phyloP scores from a whole-genome alignment of 257 asterid genomes.

The Haberlea rhodopensis region DNA sequence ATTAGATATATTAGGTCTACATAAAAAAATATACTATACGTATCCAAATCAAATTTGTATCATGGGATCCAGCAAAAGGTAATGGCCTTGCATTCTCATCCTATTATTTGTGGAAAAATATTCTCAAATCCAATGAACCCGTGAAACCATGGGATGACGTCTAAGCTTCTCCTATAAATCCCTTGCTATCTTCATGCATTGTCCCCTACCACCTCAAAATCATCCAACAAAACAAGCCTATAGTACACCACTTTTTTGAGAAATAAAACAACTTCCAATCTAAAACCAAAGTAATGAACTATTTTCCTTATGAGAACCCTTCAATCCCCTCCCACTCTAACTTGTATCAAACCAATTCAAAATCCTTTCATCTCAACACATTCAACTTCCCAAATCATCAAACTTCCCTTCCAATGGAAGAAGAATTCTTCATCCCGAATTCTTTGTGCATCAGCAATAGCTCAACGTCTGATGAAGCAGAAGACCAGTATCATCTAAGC shows the following conservation, averaged over 20 bases:
- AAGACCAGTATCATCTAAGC: constrained; percentile 29
- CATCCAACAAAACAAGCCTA: constrained; percentile 8
- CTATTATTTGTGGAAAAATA: neutral
- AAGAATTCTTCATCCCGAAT: constrained; percentile 10
- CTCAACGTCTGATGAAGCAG: constrained; percentile 57
- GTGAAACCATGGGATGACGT: too few relatives aligned
- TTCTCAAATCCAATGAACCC: neutral
- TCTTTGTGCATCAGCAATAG: constrained; percentile 33
- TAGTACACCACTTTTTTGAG: neutral
- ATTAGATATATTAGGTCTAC: too few relatives aligned
- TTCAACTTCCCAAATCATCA: constrained; percentile 29
- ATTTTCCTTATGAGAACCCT: constrained; percentile 20
- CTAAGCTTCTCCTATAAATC: constrained; percentile 46
- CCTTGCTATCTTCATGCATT: constrained; percentile 37
- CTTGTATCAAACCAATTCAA: constrained; percentile 16
- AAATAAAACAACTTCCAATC: constrained; percentile 26
- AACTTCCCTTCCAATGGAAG: constrained; percentile 5
- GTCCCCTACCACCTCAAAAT: constrained; percentile 26
- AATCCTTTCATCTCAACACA: constrained; percentile 13
- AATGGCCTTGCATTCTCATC: neutral
- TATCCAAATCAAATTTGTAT: too few relatives aligned
- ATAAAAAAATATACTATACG: too few relatives aligned
- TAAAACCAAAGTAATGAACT: constrained; percentile 20
- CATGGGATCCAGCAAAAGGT: too few relatives aligned
- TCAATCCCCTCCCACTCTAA: constrained; percentile 16